phyloP scores from a whole-genome alignment of 2,329 filamentous ascomycete species.

The Penicillium aurantiogriseum region DNA sequence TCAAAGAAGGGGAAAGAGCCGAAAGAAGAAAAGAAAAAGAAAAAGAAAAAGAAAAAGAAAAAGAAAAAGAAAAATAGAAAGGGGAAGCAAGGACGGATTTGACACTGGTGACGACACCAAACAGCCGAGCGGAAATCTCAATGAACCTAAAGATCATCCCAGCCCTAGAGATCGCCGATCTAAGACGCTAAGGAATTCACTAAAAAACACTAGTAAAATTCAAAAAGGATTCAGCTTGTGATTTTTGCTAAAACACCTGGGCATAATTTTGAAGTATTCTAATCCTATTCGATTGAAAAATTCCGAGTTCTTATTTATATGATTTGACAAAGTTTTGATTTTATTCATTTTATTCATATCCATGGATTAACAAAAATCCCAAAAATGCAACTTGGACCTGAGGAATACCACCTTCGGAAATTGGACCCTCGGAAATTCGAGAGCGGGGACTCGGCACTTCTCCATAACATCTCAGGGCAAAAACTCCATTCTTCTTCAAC shows the following conservation, averaged over 20 bases:
- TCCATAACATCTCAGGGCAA: background rate
- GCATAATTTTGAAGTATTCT: background rate
- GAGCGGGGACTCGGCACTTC: background rate
- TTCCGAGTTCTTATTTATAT: background rate
- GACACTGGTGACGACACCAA: background rate
- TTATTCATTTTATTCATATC: background rate
- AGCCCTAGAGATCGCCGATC: conserved; percentile 1
- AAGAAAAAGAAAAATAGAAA: background rate
- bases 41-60: background rate
- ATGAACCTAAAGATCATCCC: background rate
- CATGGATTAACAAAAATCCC: background rate
- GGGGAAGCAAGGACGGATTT: background rate
- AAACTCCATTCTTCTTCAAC: background rate
- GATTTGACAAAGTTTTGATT: background rate
- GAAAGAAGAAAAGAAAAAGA: too few relatives aligned
- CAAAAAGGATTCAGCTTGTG: background rate
- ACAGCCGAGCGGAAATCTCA: background rate
- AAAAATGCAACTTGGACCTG: background rate
- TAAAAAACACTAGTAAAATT: background rate
- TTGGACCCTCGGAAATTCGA: background rate
- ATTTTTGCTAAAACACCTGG: background rate
- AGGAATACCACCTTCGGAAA: background rate
- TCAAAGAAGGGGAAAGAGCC: background rate
- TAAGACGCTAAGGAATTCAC: background rate
- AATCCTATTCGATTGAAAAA: background rate